These are phyloP conservation scores for Exophiala bonariae DNA, from an alignment of 2,329 filamentous ascomycete species.

Conservation along the genomic window DNA sequence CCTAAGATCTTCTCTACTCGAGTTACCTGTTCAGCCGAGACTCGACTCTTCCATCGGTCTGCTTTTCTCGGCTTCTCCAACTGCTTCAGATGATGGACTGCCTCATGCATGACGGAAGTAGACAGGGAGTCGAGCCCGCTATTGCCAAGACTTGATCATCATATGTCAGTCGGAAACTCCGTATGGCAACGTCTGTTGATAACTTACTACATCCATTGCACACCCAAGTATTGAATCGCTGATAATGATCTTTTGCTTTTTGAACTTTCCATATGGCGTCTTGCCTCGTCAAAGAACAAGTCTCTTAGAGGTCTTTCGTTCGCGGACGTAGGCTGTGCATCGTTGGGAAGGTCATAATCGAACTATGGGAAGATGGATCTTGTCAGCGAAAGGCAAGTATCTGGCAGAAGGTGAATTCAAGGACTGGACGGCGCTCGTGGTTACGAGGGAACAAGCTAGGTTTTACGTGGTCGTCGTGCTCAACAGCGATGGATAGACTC, in stretches of 20 bases:
- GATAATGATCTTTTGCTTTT: conserved; percentile 15
- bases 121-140: conserved; percentile 4
- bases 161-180: not conserved
- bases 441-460: too few species aligned
- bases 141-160: not conserved
- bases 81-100: conserved; percentile 2
- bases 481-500: too few species aligned
- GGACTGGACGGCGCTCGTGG: too few species aligned
- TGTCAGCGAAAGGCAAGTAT: too few species aligned
- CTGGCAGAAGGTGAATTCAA: too few species aligned
- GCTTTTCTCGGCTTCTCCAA: conserved; percentile 3
- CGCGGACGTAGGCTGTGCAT: not conserved
- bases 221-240: conserved; percentile 4
- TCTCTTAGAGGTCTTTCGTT: conserved; percentile 6
- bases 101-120: conserved; percentile 6
- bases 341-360: conserved; percentile 2
- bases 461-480: too few species aligned
- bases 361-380: conserved; percentile 1
- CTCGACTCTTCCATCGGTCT: not conserved
- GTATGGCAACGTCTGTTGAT: not conserved
- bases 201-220: conserved; percentile 10
- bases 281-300: conserved; percentile 7
- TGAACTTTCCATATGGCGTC: conserved; percentile 3
- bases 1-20: conserved; percentile 2
- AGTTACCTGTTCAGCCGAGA: conserved; percentile 1